These are phyloP conservation scores for Bremia lactucae DNA, from an alignment of 352 stramenopile species.

Conservation along the genomic window DNA sequence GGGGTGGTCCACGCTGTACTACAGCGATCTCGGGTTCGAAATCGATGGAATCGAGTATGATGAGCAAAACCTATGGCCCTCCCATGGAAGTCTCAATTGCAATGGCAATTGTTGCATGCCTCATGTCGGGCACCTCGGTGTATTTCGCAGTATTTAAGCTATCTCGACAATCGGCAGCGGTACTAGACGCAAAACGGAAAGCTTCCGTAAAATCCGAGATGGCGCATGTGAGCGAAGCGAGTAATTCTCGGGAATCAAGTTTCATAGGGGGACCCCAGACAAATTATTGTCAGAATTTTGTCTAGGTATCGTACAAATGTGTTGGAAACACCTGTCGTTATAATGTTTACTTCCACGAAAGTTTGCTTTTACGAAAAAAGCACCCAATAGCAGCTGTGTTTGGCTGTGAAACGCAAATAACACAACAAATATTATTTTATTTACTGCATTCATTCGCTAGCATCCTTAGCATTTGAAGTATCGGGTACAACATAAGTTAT, in stretches of 20 bases:
- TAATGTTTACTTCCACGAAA: no score
- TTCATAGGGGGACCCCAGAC: constrained; percentile 8
- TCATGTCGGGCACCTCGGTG: neutral
- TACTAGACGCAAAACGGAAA: no score
- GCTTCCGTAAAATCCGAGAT: no score
- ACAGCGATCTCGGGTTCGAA: constrained; percentile 19
- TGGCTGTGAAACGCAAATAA: no score
- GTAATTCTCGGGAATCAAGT: no score
- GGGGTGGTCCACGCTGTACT: constrained; percentile 51
- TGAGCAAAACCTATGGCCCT: constrained; percentile 33
- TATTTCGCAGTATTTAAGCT: neutral
- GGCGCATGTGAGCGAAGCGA: no score
- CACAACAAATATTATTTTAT: no score
- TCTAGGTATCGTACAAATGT: constrained; percentile 15
- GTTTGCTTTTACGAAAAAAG: no score
- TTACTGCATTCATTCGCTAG: no score
- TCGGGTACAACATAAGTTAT: no score
- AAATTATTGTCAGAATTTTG: constrained; percentile 43
- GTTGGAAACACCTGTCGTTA: neutral
- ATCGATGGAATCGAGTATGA: constrained; percentile 2
- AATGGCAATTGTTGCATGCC: constrained; percentile 7
- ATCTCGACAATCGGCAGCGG: neutral
- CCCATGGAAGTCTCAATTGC: constrained; percentile 25
- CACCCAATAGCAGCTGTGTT: no score
- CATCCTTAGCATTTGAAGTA: no score